Evolutionary conservation across 1,139 yeast genomes (phyloP).

Genomic region (Pichia sp.): DNA sequence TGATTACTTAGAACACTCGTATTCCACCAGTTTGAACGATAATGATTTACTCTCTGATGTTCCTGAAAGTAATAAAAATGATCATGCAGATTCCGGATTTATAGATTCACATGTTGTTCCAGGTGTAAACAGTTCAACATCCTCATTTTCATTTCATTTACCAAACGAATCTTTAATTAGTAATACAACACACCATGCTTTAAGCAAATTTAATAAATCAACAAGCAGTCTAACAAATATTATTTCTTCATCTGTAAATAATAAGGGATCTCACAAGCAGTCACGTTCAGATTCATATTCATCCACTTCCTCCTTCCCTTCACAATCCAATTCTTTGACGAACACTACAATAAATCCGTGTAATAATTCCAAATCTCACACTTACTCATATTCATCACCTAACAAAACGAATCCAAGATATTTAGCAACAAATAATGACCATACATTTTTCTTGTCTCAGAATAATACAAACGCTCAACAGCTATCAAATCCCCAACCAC

Average conservation of each 20-base stretch:
- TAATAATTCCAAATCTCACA: no score
- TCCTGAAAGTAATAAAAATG: no score
- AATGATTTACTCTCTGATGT: no score
- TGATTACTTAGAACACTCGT: not conserved
- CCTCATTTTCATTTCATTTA: no score
- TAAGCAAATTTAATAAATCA: constrained; percentile 1
- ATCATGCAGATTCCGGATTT: no score
- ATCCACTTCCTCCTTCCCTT: not conserved
- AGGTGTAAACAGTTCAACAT: no score
- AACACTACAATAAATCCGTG: no score
- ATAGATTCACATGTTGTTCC: no score
- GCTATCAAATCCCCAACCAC: not conserved
- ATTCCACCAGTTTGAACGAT: not conserved
- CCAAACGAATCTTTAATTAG: not conserved
- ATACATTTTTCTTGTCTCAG: constrained; percentile 4
- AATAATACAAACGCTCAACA: not conserved
- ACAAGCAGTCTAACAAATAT: constrained; percentile 3
- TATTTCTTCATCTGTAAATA: not conserved
- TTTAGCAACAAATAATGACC: constrained; percentile 15
- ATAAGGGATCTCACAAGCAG: not conserved
- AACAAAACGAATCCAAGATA: constrained; percentile 6
- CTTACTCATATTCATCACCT: constrained; percentile 3
- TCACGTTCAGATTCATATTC: not conserved
- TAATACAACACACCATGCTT: not conserved
- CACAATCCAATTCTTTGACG: no score